Base-by-base conservation (phyloP, 768 basidiomycete species). In the Lactarius hengduanensis region DNA sequence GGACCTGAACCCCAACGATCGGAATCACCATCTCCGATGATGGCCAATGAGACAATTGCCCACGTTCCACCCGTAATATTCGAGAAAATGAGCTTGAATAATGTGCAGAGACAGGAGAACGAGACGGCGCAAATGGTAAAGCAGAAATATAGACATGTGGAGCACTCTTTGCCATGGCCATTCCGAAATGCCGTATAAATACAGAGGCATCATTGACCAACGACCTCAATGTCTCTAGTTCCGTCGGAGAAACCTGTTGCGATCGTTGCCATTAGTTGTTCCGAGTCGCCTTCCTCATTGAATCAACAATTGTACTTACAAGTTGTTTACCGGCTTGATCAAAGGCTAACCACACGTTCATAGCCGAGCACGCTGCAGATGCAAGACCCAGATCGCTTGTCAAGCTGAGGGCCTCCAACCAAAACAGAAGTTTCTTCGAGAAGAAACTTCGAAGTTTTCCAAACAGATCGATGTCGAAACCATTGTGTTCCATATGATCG, bases 321-420 rank as follows among this genome's bases (percentile, higher is more conserved):
- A 22, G 11, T 50, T 34, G 34, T 34, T 34, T 34, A 34, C 9
- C 9, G 9, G 34, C 34, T 34, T 50, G 47, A 50, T 7, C 41
- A 13, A 47, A 53, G 6, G 8, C 28, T 4, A 47, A 20, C 45
- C 43, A 54, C 20, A 8, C 10, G 2, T 53, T 54, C 47, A 61
- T 22, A 28, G 45, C 3, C 11, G 47, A 53, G 20, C 28, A 61
- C 6, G 50, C 45, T 11, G 40, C n/a, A 13, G 16, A 28, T 13
- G 61, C 61, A 16, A 34, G 47, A 16, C 61, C 30, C 6, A 61
- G 10, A 22, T 32, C 2, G 61, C 22, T 10, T 4, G 26, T 38
- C 18, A 54, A n/a, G 22, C 61, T 61, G n/a, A 61, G 61, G 6
- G 16, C 61, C n/a, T 61, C 61, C 10, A 61, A 32, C 61, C 61